phyloP scores from a whole-genome alignment of 108 stramenopile genomes.

The Fistulifera pelliculosa region DNA sequence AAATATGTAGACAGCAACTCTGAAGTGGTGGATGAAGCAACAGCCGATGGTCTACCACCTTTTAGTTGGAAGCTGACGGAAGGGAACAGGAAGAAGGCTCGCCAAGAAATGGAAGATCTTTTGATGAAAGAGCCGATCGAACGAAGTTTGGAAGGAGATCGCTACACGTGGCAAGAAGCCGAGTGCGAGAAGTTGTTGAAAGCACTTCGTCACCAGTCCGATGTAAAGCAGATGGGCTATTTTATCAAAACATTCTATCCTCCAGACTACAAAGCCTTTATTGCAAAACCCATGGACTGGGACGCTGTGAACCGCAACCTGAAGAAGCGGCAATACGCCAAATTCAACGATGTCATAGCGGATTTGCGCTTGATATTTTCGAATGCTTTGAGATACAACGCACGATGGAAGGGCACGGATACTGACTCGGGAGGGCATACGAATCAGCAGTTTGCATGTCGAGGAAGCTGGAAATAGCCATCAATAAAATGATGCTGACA shows the following conservation, averaged over 20 bases:
- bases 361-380: conserved; percentile 78
- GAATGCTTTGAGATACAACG: conserved; percentile 83
- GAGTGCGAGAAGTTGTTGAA: conserved; percentile 81
- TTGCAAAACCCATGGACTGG: conserved; percentile 82
- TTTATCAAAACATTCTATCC: conserved; percentile 62
- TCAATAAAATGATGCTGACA: conserved; percentile 67
- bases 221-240: conserved; percentile 57
- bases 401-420: conserved; percentile 27
- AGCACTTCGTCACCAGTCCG: conserved; percentile 62
- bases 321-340: conserved; percentile 58
- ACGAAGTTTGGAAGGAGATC: conserved; percentile 57
- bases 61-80: conserved; percentile 64
- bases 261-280: conserved; percentile 67
- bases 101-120: conserved; percentile 72
- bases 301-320: conserved; percentile 54
- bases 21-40: conserved; percentile 24
- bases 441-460: conserved; percentile 71
- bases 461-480: conserved; percentile 63
- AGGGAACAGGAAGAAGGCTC: conserved; percentile 53
- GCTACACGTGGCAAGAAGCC: conserved; percentile 65
- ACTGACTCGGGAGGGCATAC: conserved; percentile 63
- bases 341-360: conserved; percentile 50
- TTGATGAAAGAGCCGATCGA: conserved; percentile 68
- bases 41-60: conserved; percentile 28
- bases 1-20: conserved; percentile 38